Conservation (phyloP, 768 basidiomycete species). For the Lentinula edodes region DNA sequence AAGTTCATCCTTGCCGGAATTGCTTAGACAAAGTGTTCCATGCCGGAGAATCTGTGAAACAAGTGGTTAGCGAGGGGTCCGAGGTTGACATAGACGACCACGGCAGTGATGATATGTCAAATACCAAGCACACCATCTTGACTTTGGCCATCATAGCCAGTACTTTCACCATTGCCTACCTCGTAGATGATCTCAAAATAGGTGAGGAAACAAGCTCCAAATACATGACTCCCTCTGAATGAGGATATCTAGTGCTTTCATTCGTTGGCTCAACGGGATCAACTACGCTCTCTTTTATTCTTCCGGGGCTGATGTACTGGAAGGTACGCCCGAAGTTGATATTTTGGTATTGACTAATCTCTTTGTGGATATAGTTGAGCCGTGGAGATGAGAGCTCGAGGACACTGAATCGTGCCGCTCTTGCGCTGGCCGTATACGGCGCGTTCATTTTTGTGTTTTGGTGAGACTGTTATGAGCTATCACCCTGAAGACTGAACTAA, state of each 20-base stretch:
- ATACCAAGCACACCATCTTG: slow-evolving; percentile 61
- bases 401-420: slow-evolving; percentile 48
- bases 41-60: slow-evolving; percentile 26
- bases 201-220: slow-evolving; percentile 36
- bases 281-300: slow-evolving; percentile 94
- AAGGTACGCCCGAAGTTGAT: slow-evolving; percentile 42
- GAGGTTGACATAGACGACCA: slow-evolving; percentile 45
- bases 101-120: slow-evolving; percentile 54
- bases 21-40: slow-evolving; percentile 89
- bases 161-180: slow-evolving; percentile 71
- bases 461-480: slow-evolving; percentile 38
- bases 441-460: slow-evolving; percentile 80
- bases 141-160: slow-evolving; percentile 59
- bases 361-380: slow-evolving; percentile 49
- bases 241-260: slow-evolving; percentile 61
- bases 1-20: slow-evolving; percentile 90
- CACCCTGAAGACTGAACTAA: slow-evolving; percentile 3
- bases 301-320: slow-evolving; percentile 92
- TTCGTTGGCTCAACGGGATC: slow-evolving; percentile 97
- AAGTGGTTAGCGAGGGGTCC: slow-evolving; percentile 35
- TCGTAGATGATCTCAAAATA: slow-evolving; percentile 72
- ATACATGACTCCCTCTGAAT: background rate
- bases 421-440: slow-evolving; percentile 74
- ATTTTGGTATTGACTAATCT: background rate
- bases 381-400: slow-evolving; percentile 55